A percentile compares a stretch with the other conserved stretches of the same genome.
Evolutionary conservation across 352 stramenopile genomes (phyloP).

Genomic region (Phytophthora sojae): DNA sequence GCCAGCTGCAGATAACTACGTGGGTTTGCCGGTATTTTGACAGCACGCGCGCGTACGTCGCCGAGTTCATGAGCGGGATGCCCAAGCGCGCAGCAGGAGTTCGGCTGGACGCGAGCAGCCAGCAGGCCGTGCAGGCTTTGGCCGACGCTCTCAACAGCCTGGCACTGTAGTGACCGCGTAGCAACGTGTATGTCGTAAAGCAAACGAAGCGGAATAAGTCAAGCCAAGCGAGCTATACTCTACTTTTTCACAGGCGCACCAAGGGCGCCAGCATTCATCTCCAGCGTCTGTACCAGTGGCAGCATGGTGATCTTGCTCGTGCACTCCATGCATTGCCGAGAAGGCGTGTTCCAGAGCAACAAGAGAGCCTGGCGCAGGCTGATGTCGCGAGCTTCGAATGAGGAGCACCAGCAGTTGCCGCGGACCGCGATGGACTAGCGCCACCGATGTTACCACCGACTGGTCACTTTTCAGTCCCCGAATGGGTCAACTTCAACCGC

Average conservation of each 20-base stretch:
- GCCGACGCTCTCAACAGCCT: slow-evolving; percentile 35
- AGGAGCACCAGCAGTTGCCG: background rate
- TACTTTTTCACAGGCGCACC: no score
- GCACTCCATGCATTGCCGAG: no score
- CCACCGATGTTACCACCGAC: background rate
- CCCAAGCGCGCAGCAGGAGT: slow-evolving; percentile 17
- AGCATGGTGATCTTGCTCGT: no score
- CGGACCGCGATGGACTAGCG: slow-evolving; percentile 2
- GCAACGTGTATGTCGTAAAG: background rate
- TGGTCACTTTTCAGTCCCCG: background rate
- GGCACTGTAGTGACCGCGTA: slow-evolving; percentile 1
- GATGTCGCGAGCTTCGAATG: slow-evolving; percentile 8
- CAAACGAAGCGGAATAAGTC: background rate
- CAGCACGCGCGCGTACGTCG: slow-evolving; percentile 31
- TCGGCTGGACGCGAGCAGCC: slow-evolving; percentile 32
- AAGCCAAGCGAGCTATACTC: no score
- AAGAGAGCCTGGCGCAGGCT: background rate
- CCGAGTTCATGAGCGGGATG: slow-evolving; percentile 31
- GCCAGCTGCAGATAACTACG: slow-evolving; percentile 13
- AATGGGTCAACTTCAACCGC: slow-evolving; percentile 30
- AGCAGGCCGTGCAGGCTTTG: slow-evolving; percentile 33
- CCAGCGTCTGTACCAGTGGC: no score
- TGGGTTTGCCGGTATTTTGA: slow-evolving; percentile 42
- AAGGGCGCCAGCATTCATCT: no score
- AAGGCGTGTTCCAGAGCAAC: no score